Evolutionary conservation across 208 protist genomes (phyloP).

Genomic region (Crithidia mellificae): DNA sequence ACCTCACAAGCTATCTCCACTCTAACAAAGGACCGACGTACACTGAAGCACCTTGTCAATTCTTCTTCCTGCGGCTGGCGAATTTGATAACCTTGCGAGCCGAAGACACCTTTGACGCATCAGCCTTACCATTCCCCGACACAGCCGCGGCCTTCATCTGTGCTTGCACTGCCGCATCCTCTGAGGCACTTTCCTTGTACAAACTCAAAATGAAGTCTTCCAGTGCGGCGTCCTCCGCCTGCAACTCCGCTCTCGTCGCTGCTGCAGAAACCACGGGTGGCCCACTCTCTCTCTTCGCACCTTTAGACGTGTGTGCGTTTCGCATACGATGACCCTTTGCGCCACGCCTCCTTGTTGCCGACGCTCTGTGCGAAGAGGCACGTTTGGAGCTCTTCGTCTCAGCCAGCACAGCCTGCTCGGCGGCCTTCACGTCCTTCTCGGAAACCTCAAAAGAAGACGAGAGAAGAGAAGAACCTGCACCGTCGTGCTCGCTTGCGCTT

Average conservation of each 20-base stretch:
- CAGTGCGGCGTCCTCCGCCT: constrained; percentile 18
- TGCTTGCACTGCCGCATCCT: background rate
- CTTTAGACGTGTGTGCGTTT: background rate
- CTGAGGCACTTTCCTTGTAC: constrained; percentile 6
- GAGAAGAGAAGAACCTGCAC: too few relatives aligned
- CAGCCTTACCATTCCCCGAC: background rate
- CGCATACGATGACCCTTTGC: background rate
- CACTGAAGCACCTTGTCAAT: too few relatives aligned
- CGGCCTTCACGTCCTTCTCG: background rate
- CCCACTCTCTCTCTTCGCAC: background rate
- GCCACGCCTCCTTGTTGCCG: background rate
- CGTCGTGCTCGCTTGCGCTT: too few relatives aligned
- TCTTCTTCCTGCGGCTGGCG: background rate
- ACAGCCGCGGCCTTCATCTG: background rate
- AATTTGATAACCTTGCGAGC: constrained; percentile 4
- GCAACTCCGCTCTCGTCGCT: background rate
- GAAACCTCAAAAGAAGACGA: background rate
- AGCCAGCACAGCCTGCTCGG: background rate
- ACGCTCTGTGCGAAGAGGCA: background rate
- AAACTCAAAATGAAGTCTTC: constrained; percentile 24
- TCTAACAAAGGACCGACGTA: too few relatives aligned
- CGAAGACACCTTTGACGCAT: background rate
- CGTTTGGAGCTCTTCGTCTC: background rate
- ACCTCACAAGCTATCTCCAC: too few relatives aligned
- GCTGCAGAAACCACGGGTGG: background rate